These are phyloP conservation scores for Alnus glutinosa DNA, from an alignment of 306 rosid species.

Conservation along the genomic window DNA sequence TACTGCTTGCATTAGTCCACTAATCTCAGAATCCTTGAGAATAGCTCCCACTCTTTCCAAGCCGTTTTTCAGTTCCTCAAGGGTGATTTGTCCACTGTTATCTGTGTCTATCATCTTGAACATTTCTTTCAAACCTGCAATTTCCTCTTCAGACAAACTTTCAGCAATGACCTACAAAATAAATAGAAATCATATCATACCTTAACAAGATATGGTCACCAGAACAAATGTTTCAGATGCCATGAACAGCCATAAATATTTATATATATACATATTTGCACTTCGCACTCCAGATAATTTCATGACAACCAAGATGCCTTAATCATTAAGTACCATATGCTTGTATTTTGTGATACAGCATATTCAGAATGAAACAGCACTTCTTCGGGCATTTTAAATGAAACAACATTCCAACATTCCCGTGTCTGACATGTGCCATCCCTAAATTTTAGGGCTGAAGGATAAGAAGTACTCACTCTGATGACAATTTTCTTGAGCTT, in stretches of 20 bases:
- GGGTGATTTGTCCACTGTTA: conserved; percentile 82
- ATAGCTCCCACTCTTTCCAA: conserved; percentile 78
- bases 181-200: conserved; percentile 28
- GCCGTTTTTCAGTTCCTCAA: conserved; percentile 87
- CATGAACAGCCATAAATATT: background rate
- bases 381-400: background rate
- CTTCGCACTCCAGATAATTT: conserved; percentile 11
- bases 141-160: conserved; percentile 89
- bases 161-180: conserved; percentile 83
- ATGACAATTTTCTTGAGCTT: conserved; percentile 85
- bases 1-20: conserved; percentile 86
- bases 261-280: conserved; percentile 2
- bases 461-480: conserved; percentile 63
- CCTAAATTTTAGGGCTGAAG: conserved; percentile 8
- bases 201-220: conserved; percentile 13
- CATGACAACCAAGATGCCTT: background rate
- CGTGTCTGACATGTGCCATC: conserved; percentile 2
- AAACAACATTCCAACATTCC: conserved; percentile 6
- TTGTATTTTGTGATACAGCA: conserved; percentile 9
- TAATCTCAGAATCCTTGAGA: conserved; percentile 78
- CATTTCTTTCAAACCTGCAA: conserved; percentile 91
- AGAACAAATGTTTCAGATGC: conserved; percentile 6
- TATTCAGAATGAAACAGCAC: background rate
- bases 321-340: conserved; percentile 3
- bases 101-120: conserved; percentile 90